A percentile compares a stretch with the other conserved stretches of the same genome.
phyloP scores from a whole-genome alignment of 306 rosid genomes.

The Carpinus fangiana region DNA sequence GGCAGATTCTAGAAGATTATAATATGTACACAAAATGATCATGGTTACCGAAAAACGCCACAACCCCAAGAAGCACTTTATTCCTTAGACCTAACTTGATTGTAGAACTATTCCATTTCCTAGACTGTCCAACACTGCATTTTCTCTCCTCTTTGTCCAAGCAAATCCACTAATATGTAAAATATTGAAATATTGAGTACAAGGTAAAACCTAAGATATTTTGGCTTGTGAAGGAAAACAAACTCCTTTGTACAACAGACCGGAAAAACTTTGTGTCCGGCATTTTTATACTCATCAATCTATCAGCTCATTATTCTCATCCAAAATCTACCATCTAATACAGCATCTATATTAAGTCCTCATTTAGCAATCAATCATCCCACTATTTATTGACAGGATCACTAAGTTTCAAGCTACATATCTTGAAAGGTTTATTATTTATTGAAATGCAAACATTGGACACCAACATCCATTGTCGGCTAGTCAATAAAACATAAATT shows the following conservation, averaged over 20 bases:
- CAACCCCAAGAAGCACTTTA: neutral
- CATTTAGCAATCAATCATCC: neutral
- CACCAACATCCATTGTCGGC: neutral
- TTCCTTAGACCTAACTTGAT: neutral
- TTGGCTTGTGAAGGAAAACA: neutral
- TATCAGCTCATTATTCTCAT: neutral
- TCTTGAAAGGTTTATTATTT: neutral
- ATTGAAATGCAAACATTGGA: neutral
- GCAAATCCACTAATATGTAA: neutral
- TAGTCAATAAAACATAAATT: conserved; percentile 7
- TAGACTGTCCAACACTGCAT: neutral
- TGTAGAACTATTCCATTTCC: neutral
- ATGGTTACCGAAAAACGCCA: neutral
- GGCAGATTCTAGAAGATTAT: conserved; percentile 3
- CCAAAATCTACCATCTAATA: neutral
- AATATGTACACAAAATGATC: neutral
- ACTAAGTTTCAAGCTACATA: neutral
- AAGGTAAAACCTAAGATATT: neutral
- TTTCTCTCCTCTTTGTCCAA: neutral
- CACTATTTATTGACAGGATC: neutral
- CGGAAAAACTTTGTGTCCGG: neutral
- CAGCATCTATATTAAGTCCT: neutral
- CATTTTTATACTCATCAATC: neutral
- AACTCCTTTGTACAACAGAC: neutral
- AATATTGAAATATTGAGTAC: neutral